These are phyloP conservation scores for Diacronema lutheri DNA, from an alignment of 78 protist genomes.

Conservation along the genomic window DNA sequence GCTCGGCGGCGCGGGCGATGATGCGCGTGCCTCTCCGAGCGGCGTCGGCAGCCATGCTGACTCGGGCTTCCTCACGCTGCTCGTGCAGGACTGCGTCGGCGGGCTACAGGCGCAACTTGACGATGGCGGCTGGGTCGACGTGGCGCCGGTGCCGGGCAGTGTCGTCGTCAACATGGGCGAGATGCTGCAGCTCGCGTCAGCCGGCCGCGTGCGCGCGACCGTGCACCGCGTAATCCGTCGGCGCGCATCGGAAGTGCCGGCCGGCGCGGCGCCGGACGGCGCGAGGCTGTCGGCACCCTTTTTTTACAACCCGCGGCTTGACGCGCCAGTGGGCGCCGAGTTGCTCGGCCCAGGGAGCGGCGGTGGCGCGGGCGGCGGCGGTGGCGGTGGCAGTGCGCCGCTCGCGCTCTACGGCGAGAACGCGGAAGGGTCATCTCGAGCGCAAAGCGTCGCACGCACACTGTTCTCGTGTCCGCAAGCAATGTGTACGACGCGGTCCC, in stretches of 20 bases:
- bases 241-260: no score
- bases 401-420: background rate
- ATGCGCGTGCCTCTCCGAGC: no score
- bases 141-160: background rate
- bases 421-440: no score
- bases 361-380: background rate
- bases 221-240: background rate
- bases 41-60: conserved; percentile 1
- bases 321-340: background rate
- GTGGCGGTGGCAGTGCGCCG: background rate
- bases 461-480: no score
- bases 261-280: no score
- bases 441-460: no score
- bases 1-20: no score
- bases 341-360: background rate
- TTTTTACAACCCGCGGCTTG: conserved; percentile 12
- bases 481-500: no score
- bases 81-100: background rate
- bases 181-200: background rate
- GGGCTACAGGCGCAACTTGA: background rate
- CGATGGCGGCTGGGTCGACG: background rate
- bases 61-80: conserved; percentile 5
- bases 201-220: background rate
- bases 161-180: conserved; percentile 9
- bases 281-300: background rate